phyloP scores from a whole-genome alignment of 2,329 filamentous ascomycete genomes.

The Aspergillus fischeri region DNA sequence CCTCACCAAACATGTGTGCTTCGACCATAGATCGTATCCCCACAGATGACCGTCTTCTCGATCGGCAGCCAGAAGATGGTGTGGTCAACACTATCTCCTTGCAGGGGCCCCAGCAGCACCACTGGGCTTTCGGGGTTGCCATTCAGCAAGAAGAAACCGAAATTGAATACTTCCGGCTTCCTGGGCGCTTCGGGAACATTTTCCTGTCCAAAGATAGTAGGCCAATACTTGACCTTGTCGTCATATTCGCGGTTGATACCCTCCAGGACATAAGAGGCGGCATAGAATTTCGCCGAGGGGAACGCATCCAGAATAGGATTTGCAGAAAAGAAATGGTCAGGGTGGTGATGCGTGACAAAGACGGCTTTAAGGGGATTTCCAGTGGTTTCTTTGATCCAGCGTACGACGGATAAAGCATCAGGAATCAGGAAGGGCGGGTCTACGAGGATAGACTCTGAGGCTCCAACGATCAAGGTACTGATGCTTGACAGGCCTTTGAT shows the following conservation, averaged over 20 bases:
- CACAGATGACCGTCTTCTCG: conserved; percentile 24
- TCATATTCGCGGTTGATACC: conserved; percentile 34
- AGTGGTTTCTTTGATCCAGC: conserved; percentile 24
- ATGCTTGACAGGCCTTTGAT: conserved; percentile 27
- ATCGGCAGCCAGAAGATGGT: conserved; percentile 28
- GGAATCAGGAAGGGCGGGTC: conserved; percentile 31
- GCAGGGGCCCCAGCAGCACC: conserved; percentile 27
- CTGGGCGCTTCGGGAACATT: conserved; percentile 23
- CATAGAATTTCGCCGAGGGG: conserved; percentile 18
- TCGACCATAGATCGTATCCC: conserved; percentile 28
- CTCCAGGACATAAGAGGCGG: conserved; percentile 24
- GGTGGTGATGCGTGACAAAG: conserved; percentile 34
- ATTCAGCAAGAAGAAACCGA: conserved; percentile 26
- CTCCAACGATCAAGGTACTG: conserved; percentile 23
- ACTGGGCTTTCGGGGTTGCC: conserved; percentile 22
- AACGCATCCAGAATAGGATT: conserved; percentile 29
- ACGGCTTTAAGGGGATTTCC: conserved; percentile 23
- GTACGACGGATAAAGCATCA: conserved; percentile 25
- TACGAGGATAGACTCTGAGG: conserved; percentile 18
- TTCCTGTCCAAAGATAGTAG: conserved; percentile 22
- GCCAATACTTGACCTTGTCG: conserved; percentile 31
- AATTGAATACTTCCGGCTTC: conserved; percentile 24
- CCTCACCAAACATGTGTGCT: conserved; percentile 28
- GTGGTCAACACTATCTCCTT: conserved; percentile 30
- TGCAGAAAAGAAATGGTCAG: conserved; percentile 31